phyloP scores from a whole-genome alignment of 176 grass and related monocot species.

The Panicum miliaceum region DNA sequence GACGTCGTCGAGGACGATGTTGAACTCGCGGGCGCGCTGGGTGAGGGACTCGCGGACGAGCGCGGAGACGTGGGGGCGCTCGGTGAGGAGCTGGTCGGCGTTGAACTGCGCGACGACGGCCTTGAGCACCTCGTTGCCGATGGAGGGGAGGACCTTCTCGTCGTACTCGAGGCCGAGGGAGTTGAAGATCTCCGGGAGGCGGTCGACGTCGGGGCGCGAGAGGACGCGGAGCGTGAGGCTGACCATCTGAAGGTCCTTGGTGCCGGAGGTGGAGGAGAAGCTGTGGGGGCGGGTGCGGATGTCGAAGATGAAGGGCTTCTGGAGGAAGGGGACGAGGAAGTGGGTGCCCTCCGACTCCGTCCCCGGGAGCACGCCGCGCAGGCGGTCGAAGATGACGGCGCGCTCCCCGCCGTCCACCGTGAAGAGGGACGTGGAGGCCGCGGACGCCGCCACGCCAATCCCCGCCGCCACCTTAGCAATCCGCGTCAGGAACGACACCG shows the following conservation, averaged over 20 bases:
- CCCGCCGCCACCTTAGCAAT: slow-evolving; percentile 58
- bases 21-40: slow-evolving; percentile 76
- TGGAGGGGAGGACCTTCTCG: slow-evolving; percentile 97
- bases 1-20: slow-evolving; percentile 94
- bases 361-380: slow-evolving; percentile 69
- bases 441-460: slow-evolving; percentile 55
- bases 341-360: slow-evolving; percentile 83
- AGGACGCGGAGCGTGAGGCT: slow-evolving; percentile 93
- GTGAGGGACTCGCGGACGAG: slow-evolving; percentile 82
- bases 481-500: slow-evolving; percentile 67
- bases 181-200: slow-evolving; percentile 86
- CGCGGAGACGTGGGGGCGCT: slow-evolving; percentile 82
- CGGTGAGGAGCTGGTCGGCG: slow-evolving; percentile 97
- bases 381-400: slow-evolving; percentile 86
- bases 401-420: slow-evolving; percentile 92
- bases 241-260: slow-evolving; percentile 99
- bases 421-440: slow-evolving; percentile 62
- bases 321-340: slow-evolving; percentile 78
- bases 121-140: slow-evolving; percentile 98
- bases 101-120: slow-evolving; percentile 98
- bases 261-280: slow-evolving; percentile 92
- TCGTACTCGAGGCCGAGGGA: slow-evolving; percentile 94
- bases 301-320: slow-evolving; percentile 93
- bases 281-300: slow-evolving; percentile 89
- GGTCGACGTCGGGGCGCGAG: slow-evolving; percentile 63